Evolutionary conservation across 257 asterid genomes (phyloP).

Genomic region (Ilex asprella): DNA sequence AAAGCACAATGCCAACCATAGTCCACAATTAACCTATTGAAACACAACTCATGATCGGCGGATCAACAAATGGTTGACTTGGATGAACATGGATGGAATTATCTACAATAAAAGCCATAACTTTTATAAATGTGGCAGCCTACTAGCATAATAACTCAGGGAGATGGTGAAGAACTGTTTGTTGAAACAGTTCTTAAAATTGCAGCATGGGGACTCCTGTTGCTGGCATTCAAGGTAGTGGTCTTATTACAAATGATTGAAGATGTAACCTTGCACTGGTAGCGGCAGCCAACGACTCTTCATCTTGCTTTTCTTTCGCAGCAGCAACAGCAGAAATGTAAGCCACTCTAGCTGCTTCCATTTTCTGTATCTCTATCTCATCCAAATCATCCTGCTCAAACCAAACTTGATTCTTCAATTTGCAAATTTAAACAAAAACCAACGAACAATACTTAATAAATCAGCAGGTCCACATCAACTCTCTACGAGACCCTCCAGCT

Average conservation of each 20-base stretch:
- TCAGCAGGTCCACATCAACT: not conserved
- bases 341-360: constrained; percentile 78
- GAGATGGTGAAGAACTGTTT: constrained; percentile 2
- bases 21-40: not conserved
- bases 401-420: not conserved
- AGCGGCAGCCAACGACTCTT: constrained; percentile 72
- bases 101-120: constrained; percentile 10
- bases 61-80: not conserved
- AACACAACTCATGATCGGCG: not conserved
- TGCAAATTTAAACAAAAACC: not conserved
- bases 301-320: constrained; percentile 69
- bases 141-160: not conserved
- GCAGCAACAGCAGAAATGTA: constrained; percentile 61
- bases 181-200: not conserved
- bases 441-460: not conserved
- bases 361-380: constrained; percentile 46
- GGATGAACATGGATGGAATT: not conserved
- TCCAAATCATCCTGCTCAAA: constrained; percentile 37
- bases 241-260: constrained; percentile 45
- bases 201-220: not conserved
- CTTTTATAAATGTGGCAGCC: not conserved
- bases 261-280: constrained; percentile 65
- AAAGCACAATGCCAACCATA: not conserved
- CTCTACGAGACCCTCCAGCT: no score
- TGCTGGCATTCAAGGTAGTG: constrained; percentile 4